Evolutionary conservation across 2,329 filamentous ascomycete species (phyloP), one percentile per base, ranked within the genome.

Genomic region (Pseudocercospora eumusae): DNA sequence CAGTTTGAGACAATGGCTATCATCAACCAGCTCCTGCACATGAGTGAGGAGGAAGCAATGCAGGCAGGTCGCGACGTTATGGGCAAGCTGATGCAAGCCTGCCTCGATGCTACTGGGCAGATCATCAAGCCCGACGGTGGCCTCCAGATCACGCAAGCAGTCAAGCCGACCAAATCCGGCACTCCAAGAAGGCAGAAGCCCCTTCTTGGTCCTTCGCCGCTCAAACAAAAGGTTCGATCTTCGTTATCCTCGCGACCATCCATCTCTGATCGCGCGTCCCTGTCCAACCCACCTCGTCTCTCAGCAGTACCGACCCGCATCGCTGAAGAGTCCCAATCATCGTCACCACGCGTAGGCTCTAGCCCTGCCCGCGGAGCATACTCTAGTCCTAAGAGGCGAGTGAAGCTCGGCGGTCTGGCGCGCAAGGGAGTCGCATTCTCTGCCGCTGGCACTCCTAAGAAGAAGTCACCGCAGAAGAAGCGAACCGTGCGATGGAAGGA

Each of bases 1-100:
- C 93, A 98, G 71, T 96, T 99, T 69, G 93, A 97, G 71, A 93
- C 93, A 1, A 85, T 98, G 64, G 82, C 91, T 4, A 91, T 92
- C 0, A 84, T 99, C 58, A 87, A 89, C 59, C 90, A 91, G 67
- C 91, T 95, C 23, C 85, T 93, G 68, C 82, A 85, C 36, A 92
- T 98, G 87, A 88, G 84, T 61, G 91, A 96, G 74, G 86, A 89
- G 33, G 89, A 96, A 64, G 95, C 93, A 1, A 84, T 97, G 1
- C 81, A 88, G 15, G 88, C 90, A 60, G 95, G 93, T 25, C 92
- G 89, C 74, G 82, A 82, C 21, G 87, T 93, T 52, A 87, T 99
- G 56, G 84, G 86, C 62, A 88, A 90, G 62, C 84, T 99, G 61
- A 82, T 98, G 15, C 86, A 91, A 62, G 86, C 86, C 2, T 93